Evolutionary conservation across 73 alveolate genomes (phyloP).

Genomic region (Effrenium voratum): DNA sequence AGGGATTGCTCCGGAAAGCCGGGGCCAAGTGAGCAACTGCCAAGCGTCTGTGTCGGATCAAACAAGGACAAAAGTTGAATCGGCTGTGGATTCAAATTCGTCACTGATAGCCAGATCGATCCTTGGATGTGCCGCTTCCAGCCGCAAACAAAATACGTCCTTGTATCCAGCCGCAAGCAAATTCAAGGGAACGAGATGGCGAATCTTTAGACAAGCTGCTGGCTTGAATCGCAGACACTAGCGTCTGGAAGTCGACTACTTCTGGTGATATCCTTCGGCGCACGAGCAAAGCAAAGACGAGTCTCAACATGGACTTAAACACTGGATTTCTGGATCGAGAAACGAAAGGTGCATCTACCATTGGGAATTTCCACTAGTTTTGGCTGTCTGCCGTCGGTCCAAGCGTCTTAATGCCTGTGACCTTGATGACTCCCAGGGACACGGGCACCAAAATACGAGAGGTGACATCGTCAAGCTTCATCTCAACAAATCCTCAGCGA

Average conservation of each 20-base stretch:
- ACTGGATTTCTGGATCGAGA: not conserved
- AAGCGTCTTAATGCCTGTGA: slow-evolving; percentile 76
- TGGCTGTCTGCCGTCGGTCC: not conserved
- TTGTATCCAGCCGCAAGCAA: not conserved
- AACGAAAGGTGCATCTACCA: not conserved
- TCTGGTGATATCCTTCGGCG: slow-evolving; percentile 69
- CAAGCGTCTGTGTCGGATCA: slow-evolving; percentile 86
- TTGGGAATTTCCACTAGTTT: not conserved
- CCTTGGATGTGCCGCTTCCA: slow-evolving; percentile 7
- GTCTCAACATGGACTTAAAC: not conserved
- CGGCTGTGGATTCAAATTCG: slow-evolving; percentile 90
- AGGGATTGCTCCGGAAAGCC: not conserved
- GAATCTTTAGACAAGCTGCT: slow-evolving; percentile 24
- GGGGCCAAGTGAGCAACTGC: not conserved
- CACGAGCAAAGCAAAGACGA: not conserved
- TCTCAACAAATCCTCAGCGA: slow-evolving; percentile 36
- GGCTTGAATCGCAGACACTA: slow-evolving; percentile 80
- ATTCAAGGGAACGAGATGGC: too few species aligned
- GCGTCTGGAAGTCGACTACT: slow-evolving; percentile 86
- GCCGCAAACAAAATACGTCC: not conserved
- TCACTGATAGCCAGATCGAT: slow-evolving; percentile 88
- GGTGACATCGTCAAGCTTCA: slow-evolving; percentile 20
- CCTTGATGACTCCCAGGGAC: slow-evolving; percentile 57
- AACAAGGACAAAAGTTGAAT: slow-evolving; percentile 84
- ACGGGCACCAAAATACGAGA: slow-evolving; percentile 61